phyloP scores from a whole-genome alignment of 176 grass and related monocot species.

The Lolium rigidum region DNA sequence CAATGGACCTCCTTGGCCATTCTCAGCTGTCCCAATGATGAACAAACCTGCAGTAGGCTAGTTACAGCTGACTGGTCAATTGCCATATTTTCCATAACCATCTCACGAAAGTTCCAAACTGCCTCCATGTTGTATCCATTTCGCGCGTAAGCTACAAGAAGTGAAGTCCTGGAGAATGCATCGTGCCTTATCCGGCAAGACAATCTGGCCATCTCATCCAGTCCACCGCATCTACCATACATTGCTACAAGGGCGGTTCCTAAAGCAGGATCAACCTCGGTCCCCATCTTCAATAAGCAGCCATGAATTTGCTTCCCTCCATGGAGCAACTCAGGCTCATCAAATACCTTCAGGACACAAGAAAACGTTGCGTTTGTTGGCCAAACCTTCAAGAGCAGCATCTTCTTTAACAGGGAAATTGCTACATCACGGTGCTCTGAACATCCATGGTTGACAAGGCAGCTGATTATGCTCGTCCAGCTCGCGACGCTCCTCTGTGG shows the following conservation, averaged over 20 bases:
- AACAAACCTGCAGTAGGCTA: conserved; percentile 62
- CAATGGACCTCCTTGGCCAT: conserved; percentile 63
- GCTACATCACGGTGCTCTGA: conserved; percentile 32
- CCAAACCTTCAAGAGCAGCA: conserved; percentile 57
- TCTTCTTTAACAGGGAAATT: conserved; percentile 50
- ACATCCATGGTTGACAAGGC: conserved; percentile 45
- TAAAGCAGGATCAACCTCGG: conserved; percentile 56
- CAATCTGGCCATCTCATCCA: conserved; percentile 59
- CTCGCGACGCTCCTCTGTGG: conserved; percentile 41
- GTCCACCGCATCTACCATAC: conserved; percentile 68
- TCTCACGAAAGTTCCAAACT: conserved; percentile 53
- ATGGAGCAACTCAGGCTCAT: conserved; percentile 39
- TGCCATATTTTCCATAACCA: conserved; percentile 48
- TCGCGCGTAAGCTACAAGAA: conserved; percentile 60
- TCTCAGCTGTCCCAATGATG: conserved; percentile 46
- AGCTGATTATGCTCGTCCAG: conserved; percentile 73
- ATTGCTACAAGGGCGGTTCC: conserved; percentile 60
- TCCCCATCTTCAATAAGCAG: conserved; percentile 70
- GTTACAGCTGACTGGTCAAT: conserved; percentile 55
- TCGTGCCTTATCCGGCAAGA: conserved; percentile 58
- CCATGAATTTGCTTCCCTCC: conserved; percentile 67
- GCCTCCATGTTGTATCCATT: conserved; percentile 60
- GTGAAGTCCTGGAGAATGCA: conserved; percentile 46
- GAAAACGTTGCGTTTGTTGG: conserved; percentile 61
- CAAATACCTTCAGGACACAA: conserved; percentile 66